Conservation (phyloP, 805 yeast species). For the Tetrapisispora phaffii region DNA sequence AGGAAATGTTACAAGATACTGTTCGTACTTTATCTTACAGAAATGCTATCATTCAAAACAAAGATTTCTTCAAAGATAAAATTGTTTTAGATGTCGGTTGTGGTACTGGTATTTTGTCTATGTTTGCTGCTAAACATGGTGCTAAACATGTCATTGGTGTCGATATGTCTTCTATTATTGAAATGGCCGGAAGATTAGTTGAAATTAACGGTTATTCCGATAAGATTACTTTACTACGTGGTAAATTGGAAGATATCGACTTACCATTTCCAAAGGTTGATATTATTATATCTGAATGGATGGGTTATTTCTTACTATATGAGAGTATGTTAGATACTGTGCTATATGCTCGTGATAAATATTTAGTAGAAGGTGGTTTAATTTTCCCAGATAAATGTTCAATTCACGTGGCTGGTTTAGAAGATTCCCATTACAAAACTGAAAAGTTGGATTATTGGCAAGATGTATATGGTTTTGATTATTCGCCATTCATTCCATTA, state of each 20-base stretch:
- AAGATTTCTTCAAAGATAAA: slow-evolving; percentile 82
- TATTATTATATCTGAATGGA: slow-evolving; percentile 95
- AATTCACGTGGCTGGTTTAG: slow-evolving; percentile 83
- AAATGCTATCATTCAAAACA: slow-evolving; percentile 84
- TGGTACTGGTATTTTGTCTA: slow-evolving; percentile 94
- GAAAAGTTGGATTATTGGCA: slow-evolving; percentile 93
- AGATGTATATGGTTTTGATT: slow-evolving; percentile 94
- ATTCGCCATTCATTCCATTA: slow-evolving; percentile 75
- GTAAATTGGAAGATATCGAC: slow-evolving; percentile 86
- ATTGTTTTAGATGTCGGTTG: slow-evolving; percentile 96
- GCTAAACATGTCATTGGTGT: slow-evolving; percentile 97
- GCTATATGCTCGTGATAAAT: slow-evolving; percentile 84
- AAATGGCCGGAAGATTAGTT: slow-evolving; percentile 87
- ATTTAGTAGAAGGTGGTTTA: slow-evolving; percentile 67
- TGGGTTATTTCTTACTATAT: slow-evolving; percentile 93
- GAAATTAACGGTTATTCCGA: slow-evolving; percentile 74
- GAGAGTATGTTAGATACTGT: slow-evolving; percentile 98
- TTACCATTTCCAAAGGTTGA: slow-evolving; percentile 86
- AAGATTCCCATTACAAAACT: slow-evolving; percentile 83
- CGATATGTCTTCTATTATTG: slow-evolving; percentile 93
- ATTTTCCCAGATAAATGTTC: slow-evolving; percentile 92
- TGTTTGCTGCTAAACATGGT: slow-evolving; percentile 98
- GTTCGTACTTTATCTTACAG: slow-evolving; percentile 88
- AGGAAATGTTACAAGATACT: slow-evolving; percentile 95
- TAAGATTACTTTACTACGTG: slow-evolving; percentile 79